Evolutionary conservation across 495 filamentous ascomycete genomes (phyloP), one percentile per base, ranked within the genome.

Genomic region (Aspergillus heteromorphus): DNA sequence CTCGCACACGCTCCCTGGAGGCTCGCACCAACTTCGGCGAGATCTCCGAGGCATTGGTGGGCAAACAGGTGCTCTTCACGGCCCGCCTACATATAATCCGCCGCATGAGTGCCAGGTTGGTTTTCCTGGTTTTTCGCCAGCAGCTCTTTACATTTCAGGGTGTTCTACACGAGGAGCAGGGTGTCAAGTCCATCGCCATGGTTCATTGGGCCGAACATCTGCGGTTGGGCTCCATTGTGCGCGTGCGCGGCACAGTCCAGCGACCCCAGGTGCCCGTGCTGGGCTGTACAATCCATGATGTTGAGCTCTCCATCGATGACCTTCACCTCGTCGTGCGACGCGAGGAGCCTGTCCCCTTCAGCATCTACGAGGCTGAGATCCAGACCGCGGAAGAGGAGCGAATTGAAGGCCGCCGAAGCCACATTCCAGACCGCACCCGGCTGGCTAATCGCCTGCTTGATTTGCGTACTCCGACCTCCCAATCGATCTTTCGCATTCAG

Each of bases 101-200:
- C 51, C 86, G 87, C 49, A 86, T 96, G 78, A 89, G 91, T 57
- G 82, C 89, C 58, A 92, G 95, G 70, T 83, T 97, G 69, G 87
- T 84, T 55, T 96, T 96, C 70, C 74, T 96, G 58, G 87, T 93
- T 59, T 84, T 97, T 56, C 83, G 91, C 45, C 87, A 95, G 74
- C 85, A 88, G 65, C 77, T 85, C 30, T 77, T 73, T 55, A 85
- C 88, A 3, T 85, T 95, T 49, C 91, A 96, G 72, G 91, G 84
- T 54, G 78, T 88, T 40, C 68, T 85, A 57, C 82, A 87, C 30
- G 79, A 81, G 50, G 56, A 59, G 57, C 42, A 79, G 69, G 68
- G 81, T 64, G 63, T 77, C 57, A 75, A 75, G 36, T 79, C 75
- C 56, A 74, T 64, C 64, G 84, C 64, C 73, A 91, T 73, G 79